phyloP scores from a whole-genome alignment of 306 rosid species.

The Lathyrus tuberosus region DNA sequence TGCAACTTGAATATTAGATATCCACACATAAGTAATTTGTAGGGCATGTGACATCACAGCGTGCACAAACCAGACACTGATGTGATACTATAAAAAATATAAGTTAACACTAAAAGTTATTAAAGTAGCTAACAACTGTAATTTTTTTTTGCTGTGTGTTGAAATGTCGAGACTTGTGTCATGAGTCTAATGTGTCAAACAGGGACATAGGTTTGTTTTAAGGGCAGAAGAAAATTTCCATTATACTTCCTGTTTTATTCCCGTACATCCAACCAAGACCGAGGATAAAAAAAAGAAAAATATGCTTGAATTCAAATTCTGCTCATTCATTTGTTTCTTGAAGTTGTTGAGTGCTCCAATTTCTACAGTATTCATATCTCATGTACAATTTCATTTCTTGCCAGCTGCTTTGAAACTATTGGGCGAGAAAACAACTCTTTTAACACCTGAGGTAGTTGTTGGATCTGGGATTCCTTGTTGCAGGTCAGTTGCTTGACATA shows the following conservation, averaged over 20 bases:
- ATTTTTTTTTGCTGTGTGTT: background rate
- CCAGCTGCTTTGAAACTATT: slow-evolving; percentile 92
- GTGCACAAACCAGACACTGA: background rate
- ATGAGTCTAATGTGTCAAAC: slow-evolving; percentile 16
- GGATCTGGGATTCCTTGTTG: slow-evolving; percentile 92
- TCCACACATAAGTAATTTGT: slow-evolving; percentile 18
- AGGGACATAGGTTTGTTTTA: background rate
- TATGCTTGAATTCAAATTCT: slow-evolving; percentile 18
- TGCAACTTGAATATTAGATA: slow-evolving; percentile 8
- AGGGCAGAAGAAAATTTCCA: background rate
- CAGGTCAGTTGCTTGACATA: slow-evolving; percentile 65
- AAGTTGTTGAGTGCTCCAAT: slow-evolving; percentile 37
- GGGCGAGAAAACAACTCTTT: slow-evolving; percentile 93
- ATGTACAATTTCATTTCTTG: slow-evolving; percentile 63
- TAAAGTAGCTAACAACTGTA: background rate
- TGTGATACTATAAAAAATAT: background rate
- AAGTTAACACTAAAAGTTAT: too few species aligned
- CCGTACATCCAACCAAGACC: background rate
- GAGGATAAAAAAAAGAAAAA: background rate
- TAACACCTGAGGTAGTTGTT: slow-evolving; percentile 82
- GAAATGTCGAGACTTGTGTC: slow-evolving; percentile 11
- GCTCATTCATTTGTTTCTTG: slow-evolving; percentile 32
- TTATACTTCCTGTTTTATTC: slow-evolving; percentile 22
- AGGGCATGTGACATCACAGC: slow-evolving; percentile 7
- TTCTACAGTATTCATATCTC: too few species aligned